phyloP scores from a whole-genome alignment of 225 moss, liverwort and hornwort genomes.

The Lunularia cruciata region DNA sequence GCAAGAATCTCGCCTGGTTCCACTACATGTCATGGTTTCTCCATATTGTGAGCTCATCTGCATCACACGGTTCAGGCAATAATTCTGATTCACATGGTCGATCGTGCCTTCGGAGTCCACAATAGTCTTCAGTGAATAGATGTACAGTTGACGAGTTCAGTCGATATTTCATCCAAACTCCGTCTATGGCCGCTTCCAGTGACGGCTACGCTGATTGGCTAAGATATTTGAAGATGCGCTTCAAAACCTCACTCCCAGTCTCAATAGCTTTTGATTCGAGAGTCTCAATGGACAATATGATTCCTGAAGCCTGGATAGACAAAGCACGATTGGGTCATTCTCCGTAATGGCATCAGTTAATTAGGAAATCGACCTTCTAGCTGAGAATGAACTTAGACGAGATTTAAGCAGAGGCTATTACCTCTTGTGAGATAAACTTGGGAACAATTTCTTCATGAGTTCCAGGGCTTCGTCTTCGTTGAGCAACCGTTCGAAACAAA shows the following conservation, averaged over 20 bases:
- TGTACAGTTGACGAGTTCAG: no score
- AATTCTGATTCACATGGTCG: no score
- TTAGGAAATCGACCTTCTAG: not conserved
- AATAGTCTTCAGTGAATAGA: no score
- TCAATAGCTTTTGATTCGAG: slow-evolving; percentile 31
- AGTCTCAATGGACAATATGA: slow-evolving; percentile 25
- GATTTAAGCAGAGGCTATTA: not conserved
- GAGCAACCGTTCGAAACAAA: slow-evolving; percentile 54
- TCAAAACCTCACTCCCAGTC: slow-evolving; percentile 11
- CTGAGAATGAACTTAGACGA: not conserved
- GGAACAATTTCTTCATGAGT: slow-evolving; percentile 24
- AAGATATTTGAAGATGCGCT: no score
- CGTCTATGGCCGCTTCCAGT: no score
- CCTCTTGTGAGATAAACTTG: slow-evolving; percentile 20
- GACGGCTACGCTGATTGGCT: no score
- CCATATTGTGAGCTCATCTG: no score
- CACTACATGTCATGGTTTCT: no score
- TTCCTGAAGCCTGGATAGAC: slow-evolving; percentile 19
- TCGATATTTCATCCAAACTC: no score
- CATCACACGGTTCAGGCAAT: no score
- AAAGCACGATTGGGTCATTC: not conserved
- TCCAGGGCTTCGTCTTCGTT: slow-evolving; percentile 25
- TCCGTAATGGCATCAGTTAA: not conserved
- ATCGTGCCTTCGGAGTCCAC: no score
- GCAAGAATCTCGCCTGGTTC: no score